Evolutionary conservation across 208 protist genomes (phyloP).

Genomic region (Wallacemonas sp.): DNA sequence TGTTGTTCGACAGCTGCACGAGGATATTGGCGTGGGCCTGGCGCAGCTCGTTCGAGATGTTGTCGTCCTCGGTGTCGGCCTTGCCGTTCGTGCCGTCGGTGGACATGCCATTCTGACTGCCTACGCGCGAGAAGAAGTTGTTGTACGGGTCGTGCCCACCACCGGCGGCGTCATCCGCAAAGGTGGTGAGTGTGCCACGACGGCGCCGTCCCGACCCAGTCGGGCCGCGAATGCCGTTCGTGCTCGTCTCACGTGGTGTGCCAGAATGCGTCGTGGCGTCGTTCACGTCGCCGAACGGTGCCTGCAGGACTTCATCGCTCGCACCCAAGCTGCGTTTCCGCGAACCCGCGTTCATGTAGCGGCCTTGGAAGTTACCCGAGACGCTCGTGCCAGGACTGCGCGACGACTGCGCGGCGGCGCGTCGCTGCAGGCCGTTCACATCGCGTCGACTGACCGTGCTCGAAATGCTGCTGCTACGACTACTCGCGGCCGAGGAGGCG

Average conservation of each 20-base stretch:
- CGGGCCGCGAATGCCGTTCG: background rate
- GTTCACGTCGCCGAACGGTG: background rate
- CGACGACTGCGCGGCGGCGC: background rate
- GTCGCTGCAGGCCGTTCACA: constrained; percentile 4
- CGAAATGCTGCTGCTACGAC: constrained; percentile 9
- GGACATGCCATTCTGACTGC: constrained; percentile 7
- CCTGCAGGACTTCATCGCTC: background rate
- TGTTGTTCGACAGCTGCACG: constrained; percentile 10
- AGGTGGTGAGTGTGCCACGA: constrained; percentile 3
- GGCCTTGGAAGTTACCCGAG: constrained; percentile 10
- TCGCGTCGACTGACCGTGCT: constrained; percentile 11
- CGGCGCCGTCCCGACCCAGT: background rate
- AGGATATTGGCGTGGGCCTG: constrained; percentile 7
- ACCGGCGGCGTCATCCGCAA: background rate
- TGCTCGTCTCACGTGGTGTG: background rate
- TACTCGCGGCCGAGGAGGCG: constrained; percentile 1
- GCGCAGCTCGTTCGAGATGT: background rate
- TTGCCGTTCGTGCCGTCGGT: background rate
- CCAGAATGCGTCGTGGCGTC: background rate
- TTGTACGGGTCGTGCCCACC: background rate
- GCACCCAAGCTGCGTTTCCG: background rate
- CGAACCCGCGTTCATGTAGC: constrained; percentile 7
- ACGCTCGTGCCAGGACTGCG: constrained; percentile 7
- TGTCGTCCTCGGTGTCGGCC: background rate
- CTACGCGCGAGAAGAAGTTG: background rate